Evolutionary conservation across 2,329 filamentous ascomycete species (phyloP), one percentile per base, ranked within the genome.

Genomic region (Anthostomella pinea): DNA sequence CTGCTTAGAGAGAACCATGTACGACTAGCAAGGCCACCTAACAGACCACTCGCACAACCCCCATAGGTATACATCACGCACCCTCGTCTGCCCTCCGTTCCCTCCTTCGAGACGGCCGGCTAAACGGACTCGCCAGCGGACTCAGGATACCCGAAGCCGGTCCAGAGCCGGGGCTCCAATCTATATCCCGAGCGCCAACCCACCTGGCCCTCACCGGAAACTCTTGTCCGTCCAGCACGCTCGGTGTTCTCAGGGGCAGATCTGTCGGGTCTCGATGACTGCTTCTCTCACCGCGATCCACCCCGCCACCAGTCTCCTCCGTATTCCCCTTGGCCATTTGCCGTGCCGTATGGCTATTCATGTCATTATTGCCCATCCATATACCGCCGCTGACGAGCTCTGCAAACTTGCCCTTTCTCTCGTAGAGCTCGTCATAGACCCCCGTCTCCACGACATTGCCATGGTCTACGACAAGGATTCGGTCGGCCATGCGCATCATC

Each of bases 401-500:
- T 13, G 72, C 57, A 58, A 80, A 75, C 23, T 64, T 65, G 0
- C 70, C 71, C 3, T 54, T 58, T 13, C 34, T 57, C 13, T 45
- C 51, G 29, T 75, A 51, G 50, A 96, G 59, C 39, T 79, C 77
- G 2, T 72, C 64, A 60, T 83, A 95, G 1, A 60, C 53, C 0
- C 90, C 90, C 37, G 73, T 64, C 56, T 91, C 77, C 3, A 79
- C 83, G 6, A 87, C 77, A 2, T 76, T 68, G 3, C 76, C 72
- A 0, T 80, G 75, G n/a, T 85, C 75, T 18, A 94, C 50, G 44
- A 96, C 78, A 1, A 91, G 69, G 6, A 96, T 68, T 28, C 77
- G 71, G 56, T 88, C 81, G 1, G 84, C 85, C 40, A 87, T 76
- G 39, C 74, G 72, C 86, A 97, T 96, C 87, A 95, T 94, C 54